Conservation (phyloP, 805 yeast species). For the Yamadazyma insecticola region DNA sequence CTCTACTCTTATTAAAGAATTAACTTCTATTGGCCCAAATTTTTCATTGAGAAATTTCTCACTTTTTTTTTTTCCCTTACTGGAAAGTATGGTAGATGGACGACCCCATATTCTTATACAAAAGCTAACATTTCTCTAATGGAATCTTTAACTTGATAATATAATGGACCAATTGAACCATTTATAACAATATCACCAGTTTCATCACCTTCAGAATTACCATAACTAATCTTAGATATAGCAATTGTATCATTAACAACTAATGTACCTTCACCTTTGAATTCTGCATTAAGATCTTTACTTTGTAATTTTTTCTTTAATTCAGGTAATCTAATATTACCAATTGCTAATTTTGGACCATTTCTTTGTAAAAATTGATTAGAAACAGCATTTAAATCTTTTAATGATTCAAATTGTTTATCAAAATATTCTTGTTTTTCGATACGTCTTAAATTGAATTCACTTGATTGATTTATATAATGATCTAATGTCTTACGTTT, state of each 20-base stretch:
- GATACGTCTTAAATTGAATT: conserved; percentile 26
- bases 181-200: conserved; percentile 85
- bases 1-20: too few relatives aligned
- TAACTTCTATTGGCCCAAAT: too few relatives aligned
- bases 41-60: too few relatives aligned
- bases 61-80: not conserved
- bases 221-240: conserved; percentile 57
- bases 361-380: too few relatives aligned
- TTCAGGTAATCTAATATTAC: conserved; percentile 83
- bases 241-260: conserved; percentile 78
- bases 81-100: too few relatives aligned
- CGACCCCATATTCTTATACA: conserved; percentile 30
- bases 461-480: conserved; percentile 25
- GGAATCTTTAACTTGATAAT: conserved; percentile 70
- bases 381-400: conserved; percentile 2
- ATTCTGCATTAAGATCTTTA: conserved; percentile 71
- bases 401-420: conserved; percentile 2
- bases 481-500: conserved; percentile 17
- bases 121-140: conserved; percentile 74
- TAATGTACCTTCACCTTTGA: conserved; percentile 87
- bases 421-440: conserved; percentile 5
- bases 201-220: conserved; percentile 38
- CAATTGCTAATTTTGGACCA: conserved; percentile 63
- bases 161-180: conserved; percentile 70
- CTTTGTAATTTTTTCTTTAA: conserved; percentile 58